Base-by-base conservation (phyloP, 2,329 filamentous ascomycete species). In the Hirsutella rhossiliensis region DNA sequence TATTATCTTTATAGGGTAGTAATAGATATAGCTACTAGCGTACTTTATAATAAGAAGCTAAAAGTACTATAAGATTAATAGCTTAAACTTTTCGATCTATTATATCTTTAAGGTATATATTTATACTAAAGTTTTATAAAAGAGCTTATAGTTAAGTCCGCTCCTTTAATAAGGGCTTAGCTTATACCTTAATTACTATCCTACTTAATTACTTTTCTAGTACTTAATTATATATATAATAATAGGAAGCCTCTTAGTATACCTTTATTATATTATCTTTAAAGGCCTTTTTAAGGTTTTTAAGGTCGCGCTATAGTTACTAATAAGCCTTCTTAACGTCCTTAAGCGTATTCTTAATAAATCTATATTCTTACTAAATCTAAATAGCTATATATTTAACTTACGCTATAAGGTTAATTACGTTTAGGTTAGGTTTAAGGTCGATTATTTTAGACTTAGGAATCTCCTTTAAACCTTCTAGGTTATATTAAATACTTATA, bases 1-100 rank as follows among this genome's bases (percentile, higher is more conserved):
- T 27, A 6, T 5, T 11, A 17, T 9, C 1, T 17, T 34, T 11
- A 20, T 7, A 15, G 2, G 40, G 40, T 28, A 28, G 40, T 20
- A 28, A 15, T 34, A 9, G 15, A 11, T 2, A 36, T 11, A 19
- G 23, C n/a, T 30, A 41, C 34, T 36, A 28, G 41, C 45, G 43
- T 32, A 49, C 42, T 39, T 49, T 45, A 4, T 36, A 31, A 15
- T 43, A 40, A 20, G 43, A 27, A 5, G 48, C 45, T 18, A 49
- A 41, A 42, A 27, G 29, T 17, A 47, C 48, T 30, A 49, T 47
- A 17, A 40, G 32, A 38, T 48, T 44, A n/a, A 45, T 31, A 15
- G 32, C 39, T 38, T 19, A 13, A 12, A 31, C 13, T 43, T 43
- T 37, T 17, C 23, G 40, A 34, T 41, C 30, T 20, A 9, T 41